These are phyloP conservation scores for Aspergillus sp. DNA, from an alignment of 2,329 filamentous ascomycete species.

Conservation along the genomic window DNA sequence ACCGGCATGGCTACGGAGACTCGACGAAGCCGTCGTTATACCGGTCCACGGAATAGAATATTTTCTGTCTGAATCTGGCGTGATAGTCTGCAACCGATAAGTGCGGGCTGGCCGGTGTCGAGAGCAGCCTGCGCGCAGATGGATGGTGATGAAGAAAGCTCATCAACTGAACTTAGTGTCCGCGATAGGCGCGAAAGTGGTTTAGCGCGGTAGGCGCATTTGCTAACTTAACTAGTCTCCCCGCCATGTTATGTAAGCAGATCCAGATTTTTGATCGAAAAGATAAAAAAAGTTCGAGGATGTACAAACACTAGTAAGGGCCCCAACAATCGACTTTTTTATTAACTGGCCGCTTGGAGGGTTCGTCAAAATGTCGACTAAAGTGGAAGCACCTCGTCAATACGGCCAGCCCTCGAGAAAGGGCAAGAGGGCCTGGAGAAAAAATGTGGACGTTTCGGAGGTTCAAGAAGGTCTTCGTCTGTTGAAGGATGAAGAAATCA, in stretches of 20 bases:
- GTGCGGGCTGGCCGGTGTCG: slow-evolving; percentile 15
- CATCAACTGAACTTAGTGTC: slow-evolving; percentile 15
- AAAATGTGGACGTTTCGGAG: slow-evolving; percentile 92
- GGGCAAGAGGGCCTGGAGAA: slow-evolving; percentile 98
- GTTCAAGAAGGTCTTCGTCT: slow-evolving; percentile 79
- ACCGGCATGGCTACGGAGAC: slow-evolving; percentile 55
- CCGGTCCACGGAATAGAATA: not conserved
- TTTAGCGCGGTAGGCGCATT: slow-evolving; percentile 28
- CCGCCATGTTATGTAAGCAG: slow-evolving; percentile 29
- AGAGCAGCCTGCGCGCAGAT: slow-evolving; percentile 22
- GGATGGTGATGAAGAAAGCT: slow-evolving; percentile 15
- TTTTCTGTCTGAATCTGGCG: not conserved
- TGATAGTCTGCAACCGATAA: slow-evolving; percentile 14
- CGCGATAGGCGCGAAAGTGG: slow-evolving; percentile 24
- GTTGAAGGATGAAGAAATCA: slow-evolving; percentile 84
- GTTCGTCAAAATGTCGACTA: slow-evolving; percentile 32
- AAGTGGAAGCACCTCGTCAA: slow-evolving; percentile 66
- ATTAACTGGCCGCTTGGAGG: slow-evolving; percentile 4
- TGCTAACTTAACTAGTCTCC: not conserved
- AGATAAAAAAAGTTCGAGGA: slow-evolving; percentile 26
- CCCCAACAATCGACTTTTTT: slow-evolving; percentile 14
- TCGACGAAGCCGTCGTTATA: slow-evolving; percentile 8
- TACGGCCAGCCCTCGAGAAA: slow-evolving; percentile 89
- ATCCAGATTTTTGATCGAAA: slow-evolving; percentile 29
- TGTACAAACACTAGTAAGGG: not conserved